Percentiles rank a stretch among this genome's conserved stretches.
phyloP scores from a whole-genome alignment of 2,329 filamentous ascomycete genomes.

The Mariannaea sp. region DNA sequence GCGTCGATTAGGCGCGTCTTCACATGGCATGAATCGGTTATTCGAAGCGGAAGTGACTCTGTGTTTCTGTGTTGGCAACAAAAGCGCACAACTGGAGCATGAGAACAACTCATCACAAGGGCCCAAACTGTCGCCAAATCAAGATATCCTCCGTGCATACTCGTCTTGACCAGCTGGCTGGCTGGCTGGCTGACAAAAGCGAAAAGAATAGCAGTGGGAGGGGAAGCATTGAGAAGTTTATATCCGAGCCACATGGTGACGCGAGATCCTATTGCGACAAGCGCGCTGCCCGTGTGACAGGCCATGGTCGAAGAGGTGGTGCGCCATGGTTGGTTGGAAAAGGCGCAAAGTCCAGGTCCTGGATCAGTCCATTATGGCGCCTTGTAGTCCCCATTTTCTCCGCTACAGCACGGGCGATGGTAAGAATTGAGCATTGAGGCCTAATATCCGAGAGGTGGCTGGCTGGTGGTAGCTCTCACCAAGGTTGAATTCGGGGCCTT shows the following conservation, averaged over 20 bases:
- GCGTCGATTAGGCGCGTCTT: no score
- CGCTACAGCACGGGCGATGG: no score
- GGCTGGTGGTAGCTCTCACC: background rate
- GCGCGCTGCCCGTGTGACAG: background rate
- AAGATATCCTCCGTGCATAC: no score
- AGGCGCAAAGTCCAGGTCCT: background rate
- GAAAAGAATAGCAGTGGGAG: background rate
- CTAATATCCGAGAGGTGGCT: background rate
- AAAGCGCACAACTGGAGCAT: no score
- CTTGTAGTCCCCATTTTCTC: background rate
- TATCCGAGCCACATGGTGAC: background rate
- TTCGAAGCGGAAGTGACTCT: no score
- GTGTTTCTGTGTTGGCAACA: no score
- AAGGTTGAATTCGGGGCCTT: background rate
- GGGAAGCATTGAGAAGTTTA: background rate
- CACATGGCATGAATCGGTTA: no score
- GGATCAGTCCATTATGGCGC: background rate
- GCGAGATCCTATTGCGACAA: background rate
- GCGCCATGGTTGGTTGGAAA: background rate
- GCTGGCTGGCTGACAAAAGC: background rate
- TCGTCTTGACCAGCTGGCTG: no score
- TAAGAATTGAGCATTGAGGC: background rate
- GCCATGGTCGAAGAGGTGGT: background rate
- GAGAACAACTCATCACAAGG: no score
- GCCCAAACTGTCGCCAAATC: no score